A percentile compares a stretch with the other conserved stretches of the same genome.
Evolutionary conservation across 2,329 filamentous ascomycete species (phyloP).

Genomic region (Nemania serpens): DNA sequence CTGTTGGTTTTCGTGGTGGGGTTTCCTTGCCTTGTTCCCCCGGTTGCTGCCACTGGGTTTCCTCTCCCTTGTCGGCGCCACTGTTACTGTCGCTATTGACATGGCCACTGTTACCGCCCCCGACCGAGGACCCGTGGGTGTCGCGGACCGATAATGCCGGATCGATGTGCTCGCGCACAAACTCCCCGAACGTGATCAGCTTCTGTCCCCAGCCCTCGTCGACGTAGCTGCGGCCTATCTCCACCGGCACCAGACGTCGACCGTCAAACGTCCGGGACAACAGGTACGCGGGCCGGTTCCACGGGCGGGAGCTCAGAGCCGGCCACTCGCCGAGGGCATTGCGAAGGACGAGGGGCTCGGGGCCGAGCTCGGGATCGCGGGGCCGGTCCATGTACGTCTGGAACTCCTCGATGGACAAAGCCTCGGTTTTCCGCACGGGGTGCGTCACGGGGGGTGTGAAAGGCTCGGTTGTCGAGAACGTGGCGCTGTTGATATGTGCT

Average conservation of each 20-base stretch:
- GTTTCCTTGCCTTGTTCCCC: neutral
- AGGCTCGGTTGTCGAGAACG: conserved; percentile 44
- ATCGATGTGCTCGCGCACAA: conserved; percentile 66
- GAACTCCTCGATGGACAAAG: conserved; percentile 63
- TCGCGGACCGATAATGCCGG: conserved; percentile 18
- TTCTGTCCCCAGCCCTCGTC: conserved; percentile 84
- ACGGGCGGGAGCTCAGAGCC: conserved; percentile 68
- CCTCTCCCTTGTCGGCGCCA: too few species aligned
- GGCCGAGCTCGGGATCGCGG: conserved; percentile 44
- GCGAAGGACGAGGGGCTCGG: conserved; percentile 71
- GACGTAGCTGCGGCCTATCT: conserved; percentile 85
- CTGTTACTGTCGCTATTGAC: too few species aligned
- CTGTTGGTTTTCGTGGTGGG: conserved; percentile 49
- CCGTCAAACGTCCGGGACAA: conserved; percentile 75
- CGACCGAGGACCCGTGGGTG: neutral
- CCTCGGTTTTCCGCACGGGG: conserved; percentile 49
- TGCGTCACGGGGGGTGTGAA: conserved; percentile 50
- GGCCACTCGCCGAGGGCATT: conserved; percentile 74
- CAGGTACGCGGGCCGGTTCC: conserved; percentile 77
- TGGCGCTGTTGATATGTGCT: neutral
- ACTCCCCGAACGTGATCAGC: conserved; percentile 74
- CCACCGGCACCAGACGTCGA: conserved; percentile 79
- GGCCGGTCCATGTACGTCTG: conserved; percentile 61
- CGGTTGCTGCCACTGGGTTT: neutral
- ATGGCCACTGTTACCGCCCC: neutral